Evolutionary conservation across 2,329 filamentous ascomycete species (phyloP).

Genomic region (Zasmidium citrigriseum): DNA sequence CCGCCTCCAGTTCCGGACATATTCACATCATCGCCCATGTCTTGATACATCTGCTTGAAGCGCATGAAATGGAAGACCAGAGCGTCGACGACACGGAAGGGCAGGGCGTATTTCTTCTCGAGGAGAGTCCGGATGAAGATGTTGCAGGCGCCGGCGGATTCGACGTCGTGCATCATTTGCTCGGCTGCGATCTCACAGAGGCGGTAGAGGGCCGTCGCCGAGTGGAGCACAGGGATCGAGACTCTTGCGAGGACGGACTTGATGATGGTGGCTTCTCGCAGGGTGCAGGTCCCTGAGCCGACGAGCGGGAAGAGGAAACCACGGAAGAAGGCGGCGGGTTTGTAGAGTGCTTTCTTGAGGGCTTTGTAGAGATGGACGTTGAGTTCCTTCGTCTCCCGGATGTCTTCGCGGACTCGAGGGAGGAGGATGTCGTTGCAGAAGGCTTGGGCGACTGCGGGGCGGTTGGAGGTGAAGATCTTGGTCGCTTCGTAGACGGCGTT

Average conservation of each 20-base stretch:
- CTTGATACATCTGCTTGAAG: constrained; percentile 71
- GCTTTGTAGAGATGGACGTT: constrained; percentile 95
- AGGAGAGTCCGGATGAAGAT: constrained; percentile 91
- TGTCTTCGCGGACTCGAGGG: constrained; percentile 89
- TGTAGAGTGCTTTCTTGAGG: constrained; percentile 89
- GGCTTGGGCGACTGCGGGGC: constrained; percentile 74
- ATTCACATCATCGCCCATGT: constrained; percentile 56
- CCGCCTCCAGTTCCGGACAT: constrained; percentile 50
- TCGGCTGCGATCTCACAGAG: constrained; percentile 93
- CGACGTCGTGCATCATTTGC: constrained; percentile 78
- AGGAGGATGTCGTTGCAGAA: constrained; percentile 88
- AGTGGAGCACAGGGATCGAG: constrained; percentile 87
- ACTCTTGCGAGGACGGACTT: constrained; percentile 82
- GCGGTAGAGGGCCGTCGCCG: constrained; percentile 84
- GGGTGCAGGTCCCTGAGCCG: constrained; percentile 79
- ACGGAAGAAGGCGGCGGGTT: constrained; percentile 95
- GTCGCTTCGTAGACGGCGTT: constrained; percentile 88
- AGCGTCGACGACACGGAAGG: constrained; percentile 90
- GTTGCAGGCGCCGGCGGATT: constrained; percentile 89
- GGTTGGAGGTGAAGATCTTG: constrained; percentile 85
- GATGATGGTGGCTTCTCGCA: constrained; percentile 90
- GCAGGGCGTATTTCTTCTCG: constrained; percentile 95
- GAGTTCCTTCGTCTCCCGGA: constrained; percentile 89
- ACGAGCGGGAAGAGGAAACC: constrained; percentile 91
- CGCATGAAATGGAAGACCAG: constrained; percentile 96